A percentile compares a stretch with the other conserved stretches of the same genome.
These are phyloP conservation scores for Silene coronaria DNA, from an alignment of 179 eudicot genomes.

Conservation along the genomic window DNA sequence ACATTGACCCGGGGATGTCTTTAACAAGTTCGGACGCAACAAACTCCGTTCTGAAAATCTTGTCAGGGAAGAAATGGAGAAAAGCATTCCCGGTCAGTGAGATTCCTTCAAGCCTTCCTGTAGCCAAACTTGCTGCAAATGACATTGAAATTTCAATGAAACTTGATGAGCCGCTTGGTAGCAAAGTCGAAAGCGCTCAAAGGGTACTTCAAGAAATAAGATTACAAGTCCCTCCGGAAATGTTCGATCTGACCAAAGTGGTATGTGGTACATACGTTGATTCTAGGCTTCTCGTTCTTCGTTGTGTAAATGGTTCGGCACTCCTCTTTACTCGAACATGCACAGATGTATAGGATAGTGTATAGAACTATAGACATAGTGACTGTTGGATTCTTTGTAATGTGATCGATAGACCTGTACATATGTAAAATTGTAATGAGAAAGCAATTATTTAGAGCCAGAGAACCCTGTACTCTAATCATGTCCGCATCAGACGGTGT, in stretches of 20 bases:
- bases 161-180: slow-evolving; percentile 42
- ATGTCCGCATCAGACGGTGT: too few relatives aligned
- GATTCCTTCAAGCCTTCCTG: slow-evolving; percentile 84
- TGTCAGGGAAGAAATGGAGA: slow-evolving; percentile 66
- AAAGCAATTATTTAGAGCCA: background rate
- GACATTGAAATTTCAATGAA: slow-evolving; percentile 52
- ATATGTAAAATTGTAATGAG: background rate
- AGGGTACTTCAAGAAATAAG: slow-evolving; percentile 58
- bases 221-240: slow-evolving; percentile 76
- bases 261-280: slow-evolving; percentile 93
- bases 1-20: background rate
- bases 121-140: slow-evolving; percentile 51
- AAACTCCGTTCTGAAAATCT: slow-evolving; percentile 38
- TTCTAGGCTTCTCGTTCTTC: slow-evolving; percentile 68
- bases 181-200: slow-evolving; percentile 41
- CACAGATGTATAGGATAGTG: slow-evolving; percentile 21
- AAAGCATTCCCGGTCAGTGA: slow-evolving; percentile 65
- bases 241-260: slow-evolving; percentile 78
- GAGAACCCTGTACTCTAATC: background rate
- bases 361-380: background rate
- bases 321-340: slow-evolving; percentile 66
- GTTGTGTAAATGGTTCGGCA: slow-evolving; percentile 84
- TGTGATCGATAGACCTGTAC: background rate
- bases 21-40: background rate
- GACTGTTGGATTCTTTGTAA: background rate